Evolutionary conservation across 2,329 filamentous ascomycete species (phyloP).

Genomic region (Magnaporthiopsis incrustans): DNA sequence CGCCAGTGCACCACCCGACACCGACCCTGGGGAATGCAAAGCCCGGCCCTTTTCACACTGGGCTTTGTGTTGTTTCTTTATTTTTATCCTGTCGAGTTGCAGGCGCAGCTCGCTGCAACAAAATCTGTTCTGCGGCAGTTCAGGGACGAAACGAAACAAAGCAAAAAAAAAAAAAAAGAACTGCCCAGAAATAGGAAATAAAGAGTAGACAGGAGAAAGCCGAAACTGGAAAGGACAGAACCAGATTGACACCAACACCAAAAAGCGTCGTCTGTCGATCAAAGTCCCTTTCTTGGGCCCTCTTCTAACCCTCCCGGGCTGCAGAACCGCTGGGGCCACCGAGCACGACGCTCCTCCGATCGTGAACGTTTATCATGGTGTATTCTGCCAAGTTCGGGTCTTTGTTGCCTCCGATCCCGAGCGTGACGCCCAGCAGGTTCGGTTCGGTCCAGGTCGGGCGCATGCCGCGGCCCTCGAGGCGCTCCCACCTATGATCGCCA

Average conservation of each 20-base stretch:
- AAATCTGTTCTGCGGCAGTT: too few species aligned
- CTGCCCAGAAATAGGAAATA: too few species aligned
- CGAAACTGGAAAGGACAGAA: background rate
- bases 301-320: background rate
- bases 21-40: background rate
- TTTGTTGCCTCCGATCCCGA: constrained; percentile 10
- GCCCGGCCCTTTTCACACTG: background rate
- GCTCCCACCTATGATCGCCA: constrained; percentile 13
- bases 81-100: background rate
- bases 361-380: constrained; percentile 17
- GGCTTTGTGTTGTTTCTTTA: background rate
- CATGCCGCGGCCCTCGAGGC: constrained; percentile 16
- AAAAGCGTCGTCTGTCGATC: too few species aligned
- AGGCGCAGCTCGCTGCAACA: too few species aligned
- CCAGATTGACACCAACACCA: background rate
- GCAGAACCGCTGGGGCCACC: background rate
- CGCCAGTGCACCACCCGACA: background rate
- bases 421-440: constrained; percentile 15
- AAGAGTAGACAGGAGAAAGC: too few species aligned
- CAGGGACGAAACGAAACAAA: too few species aligned
- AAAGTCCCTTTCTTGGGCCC: too few species aligned
- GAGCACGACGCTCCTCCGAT: constrained; percentile 11
- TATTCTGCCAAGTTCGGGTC: constrained; percentile 16
- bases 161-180: too few species aligned
- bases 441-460: constrained; percentile 19